Percentiles rank a stretch among this genome's conserved stretches.
These are phyloP conservation scores for Keqinozyma sinolaborantium DNA, from an alignment of 1,139 yeast genomes.

Conservation along the genomic window DNA sequence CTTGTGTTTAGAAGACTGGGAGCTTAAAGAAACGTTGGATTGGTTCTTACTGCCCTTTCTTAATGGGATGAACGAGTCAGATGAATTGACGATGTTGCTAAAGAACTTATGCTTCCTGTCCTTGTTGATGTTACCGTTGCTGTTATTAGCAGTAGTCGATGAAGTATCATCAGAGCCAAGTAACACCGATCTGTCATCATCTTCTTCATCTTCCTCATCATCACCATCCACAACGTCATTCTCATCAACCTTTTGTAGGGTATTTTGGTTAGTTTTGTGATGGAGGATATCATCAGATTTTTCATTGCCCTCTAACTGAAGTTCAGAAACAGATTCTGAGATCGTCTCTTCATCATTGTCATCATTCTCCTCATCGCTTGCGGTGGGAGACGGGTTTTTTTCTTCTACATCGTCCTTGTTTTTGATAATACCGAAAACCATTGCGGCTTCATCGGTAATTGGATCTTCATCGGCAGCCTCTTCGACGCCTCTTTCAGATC, in stretches of 20 bases:
- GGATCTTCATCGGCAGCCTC: conserved; percentile 6
- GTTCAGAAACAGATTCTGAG: conserved; percentile 5
- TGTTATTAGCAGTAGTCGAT: conserved; percentile 20
- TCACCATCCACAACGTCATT: conserved; percentile 19
- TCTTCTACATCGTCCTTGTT: conserved; percentile 12
- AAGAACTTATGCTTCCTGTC: conserved; percentile 11
- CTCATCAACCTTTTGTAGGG: conserved; percentile 5
- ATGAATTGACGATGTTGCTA: conserved; percentile 15
- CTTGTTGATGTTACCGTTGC: conserved; percentile 9
- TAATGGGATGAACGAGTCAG: conserved; percentile 18
- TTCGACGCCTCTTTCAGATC: neutral
- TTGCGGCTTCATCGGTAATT: conserved; percentile 41
- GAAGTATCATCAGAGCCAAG: conserved; percentile 38
- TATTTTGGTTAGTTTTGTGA: conserved; percentile 1
- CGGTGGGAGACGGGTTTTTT: neutral
- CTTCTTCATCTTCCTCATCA: conserved; percentile 32
- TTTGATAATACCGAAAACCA: conserved; percentile 45
- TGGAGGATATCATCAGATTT: neutral
- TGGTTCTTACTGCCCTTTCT: conserved; percentile 19
- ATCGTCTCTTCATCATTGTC: no score
- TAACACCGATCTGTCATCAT: conserved; percentile 42
- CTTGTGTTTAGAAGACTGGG: conserved; percentile 12
- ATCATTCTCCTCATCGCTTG: no score
- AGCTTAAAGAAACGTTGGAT: conserved; percentile 22
- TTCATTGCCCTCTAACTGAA: conserved; percentile 11